Conservation (phyloP, 2,329 filamentous ascomycete genomes). For the Penicillium sp. region DNA sequence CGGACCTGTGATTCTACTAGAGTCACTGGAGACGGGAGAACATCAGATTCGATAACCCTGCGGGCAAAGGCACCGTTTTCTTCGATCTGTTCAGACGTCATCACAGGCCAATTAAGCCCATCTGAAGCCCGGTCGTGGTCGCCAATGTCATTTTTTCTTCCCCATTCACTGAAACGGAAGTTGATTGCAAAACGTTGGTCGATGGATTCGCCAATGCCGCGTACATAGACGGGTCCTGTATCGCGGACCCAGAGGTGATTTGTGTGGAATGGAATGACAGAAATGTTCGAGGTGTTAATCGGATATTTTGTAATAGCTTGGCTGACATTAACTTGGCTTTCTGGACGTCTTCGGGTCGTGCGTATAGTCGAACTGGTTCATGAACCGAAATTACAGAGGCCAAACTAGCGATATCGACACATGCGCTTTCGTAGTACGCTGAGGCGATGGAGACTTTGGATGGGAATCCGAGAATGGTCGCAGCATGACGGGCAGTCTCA, state of each 20-base stretch:
- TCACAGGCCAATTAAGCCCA: conserved; percentile 16
- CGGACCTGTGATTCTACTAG: conserved; percentile 20
- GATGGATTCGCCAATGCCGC: conserved; percentile 7
- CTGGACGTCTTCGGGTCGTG: conserved; percentile 21
- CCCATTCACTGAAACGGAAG: conserved; percentile 25
- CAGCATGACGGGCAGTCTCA: conserved; percentile 20
- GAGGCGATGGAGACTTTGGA: conserved; percentile 18
- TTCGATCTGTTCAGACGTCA: conserved; percentile 8
- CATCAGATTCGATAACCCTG: conserved; percentile 11
- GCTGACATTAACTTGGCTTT: conserved; percentile 14
- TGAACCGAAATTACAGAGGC: conserved; percentile 26
- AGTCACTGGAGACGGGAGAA: conserved; percentile 11
- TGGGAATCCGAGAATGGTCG: conserved; percentile 29
- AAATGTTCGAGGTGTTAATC: conserved; percentile 9
- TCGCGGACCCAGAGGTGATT: conserved; percentile 26
- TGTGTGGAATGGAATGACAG: conserved; percentile 16
- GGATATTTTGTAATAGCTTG: conserved; percentile 8
- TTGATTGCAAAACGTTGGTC: conserved; percentile 15
- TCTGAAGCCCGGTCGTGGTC: conserved; percentile 14
- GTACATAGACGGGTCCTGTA: conserved; percentile 21
- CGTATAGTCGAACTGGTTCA: conserved; percentile 30
- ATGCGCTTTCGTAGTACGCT: conserved; percentile 20
- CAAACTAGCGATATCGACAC: conserved; percentile 24
- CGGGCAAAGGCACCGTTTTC: conserved; percentile 20
- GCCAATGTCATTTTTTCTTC: conserved; percentile 15